Conservation (phyloP, 1,139 yeast species). For the Candida sp. region DNA sequence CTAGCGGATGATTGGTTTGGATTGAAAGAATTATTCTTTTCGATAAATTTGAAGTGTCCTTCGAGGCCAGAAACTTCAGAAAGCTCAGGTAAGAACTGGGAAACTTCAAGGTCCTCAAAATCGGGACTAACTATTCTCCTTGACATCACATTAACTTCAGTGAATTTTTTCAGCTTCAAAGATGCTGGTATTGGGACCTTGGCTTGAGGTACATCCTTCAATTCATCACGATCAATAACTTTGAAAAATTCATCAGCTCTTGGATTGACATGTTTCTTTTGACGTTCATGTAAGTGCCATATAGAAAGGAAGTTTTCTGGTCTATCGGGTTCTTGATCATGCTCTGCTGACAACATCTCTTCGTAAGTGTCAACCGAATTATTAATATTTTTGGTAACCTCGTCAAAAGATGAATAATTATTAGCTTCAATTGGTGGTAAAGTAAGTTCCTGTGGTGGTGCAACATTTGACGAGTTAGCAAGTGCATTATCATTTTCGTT, state of each 20-base stretch:
- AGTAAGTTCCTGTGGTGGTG: conserved; percentile 35
- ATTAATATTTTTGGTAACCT: conserved; percentile 25
- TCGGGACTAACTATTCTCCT: conserved; percentile 40
- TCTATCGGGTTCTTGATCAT: conserved; percentile 26
- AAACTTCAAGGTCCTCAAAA: conserved; percentile 33
- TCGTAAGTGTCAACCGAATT: conserved; percentile 25
- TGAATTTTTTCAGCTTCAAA: conserved; percentile 30
- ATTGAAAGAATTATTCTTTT: conserved; percentile 10
- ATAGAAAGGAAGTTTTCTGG: conserved; percentile 34
- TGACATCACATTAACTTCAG: conserved; percentile 43
- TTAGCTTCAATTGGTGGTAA: conserved; percentile 36
- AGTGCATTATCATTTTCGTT: conserved; percentile 12
- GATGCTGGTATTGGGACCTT: conserved; percentile 18
- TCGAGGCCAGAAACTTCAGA: conserved; percentile 49
- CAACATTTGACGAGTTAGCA: conserved; percentile 45
- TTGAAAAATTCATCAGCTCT: conserved; percentile 8
- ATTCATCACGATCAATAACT: conserved; percentile 3
- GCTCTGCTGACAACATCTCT: conserved; percentile 42
- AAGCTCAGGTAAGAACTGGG: conserved; percentile 43
- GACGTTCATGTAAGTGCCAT: conserved; percentile 40
- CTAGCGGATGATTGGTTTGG: conserved; percentile 17
- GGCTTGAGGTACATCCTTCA: conserved; percentile 1
- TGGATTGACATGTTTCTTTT: conserved; percentile 12
- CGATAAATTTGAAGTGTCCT: conserved; percentile 29
- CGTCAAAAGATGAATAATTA: conserved; percentile 35